Conservation (phyloP, 1,284 basidiomycete genomes). For the Ustilago tritici region DNA sequence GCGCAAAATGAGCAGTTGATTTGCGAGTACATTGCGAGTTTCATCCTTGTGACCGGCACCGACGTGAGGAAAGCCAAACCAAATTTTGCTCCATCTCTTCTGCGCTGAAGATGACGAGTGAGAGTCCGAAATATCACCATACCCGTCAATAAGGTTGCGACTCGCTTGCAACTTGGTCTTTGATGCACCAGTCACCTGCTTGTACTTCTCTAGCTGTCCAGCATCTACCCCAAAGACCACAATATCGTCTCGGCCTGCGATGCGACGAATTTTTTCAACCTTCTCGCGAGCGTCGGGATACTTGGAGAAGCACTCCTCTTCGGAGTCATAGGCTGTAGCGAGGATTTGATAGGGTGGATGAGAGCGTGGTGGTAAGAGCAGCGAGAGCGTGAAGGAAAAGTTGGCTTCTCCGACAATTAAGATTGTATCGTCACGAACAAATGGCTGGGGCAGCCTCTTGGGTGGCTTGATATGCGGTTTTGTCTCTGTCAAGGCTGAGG, state of each 20-base stretch:
- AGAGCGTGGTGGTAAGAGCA: conserved; percentile 72
- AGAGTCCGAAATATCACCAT: background rate
- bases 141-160: conserved; percentile 15
- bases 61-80: conserved; percentile 97
- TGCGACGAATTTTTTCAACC: conserved; percentile 71
- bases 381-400: conserved; percentile 88
- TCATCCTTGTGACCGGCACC: conserved; percentile 96
- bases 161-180: conserved; percentile 11
- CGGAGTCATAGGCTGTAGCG: conserved; percentile 88
- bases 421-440: conserved; percentile 80
- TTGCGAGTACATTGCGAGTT: conserved; percentile 90
- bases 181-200: conserved; percentile 68
- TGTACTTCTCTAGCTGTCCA: conserved; percentile 77
- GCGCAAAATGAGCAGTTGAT: conserved; percentile 86
- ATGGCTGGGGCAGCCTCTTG: conserved; percentile 74
- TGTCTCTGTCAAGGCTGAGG: background rate
- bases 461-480: conserved; percentile 10
- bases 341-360: conserved; percentile 78
- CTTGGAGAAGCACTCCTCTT: conserved; percentile 82
- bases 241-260: conserved; percentile 74
- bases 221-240: conserved; percentile 89
- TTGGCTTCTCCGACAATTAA: conserved; percentile 90
- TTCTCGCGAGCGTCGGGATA: conserved; percentile 83
- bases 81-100: conserved; percentile 79
- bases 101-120: conserved; percentile 11